phyloP scores from a whole-genome alignment of 2,329 filamentous ascomycete species.

The Colletotrichum aenigma region DNA sequence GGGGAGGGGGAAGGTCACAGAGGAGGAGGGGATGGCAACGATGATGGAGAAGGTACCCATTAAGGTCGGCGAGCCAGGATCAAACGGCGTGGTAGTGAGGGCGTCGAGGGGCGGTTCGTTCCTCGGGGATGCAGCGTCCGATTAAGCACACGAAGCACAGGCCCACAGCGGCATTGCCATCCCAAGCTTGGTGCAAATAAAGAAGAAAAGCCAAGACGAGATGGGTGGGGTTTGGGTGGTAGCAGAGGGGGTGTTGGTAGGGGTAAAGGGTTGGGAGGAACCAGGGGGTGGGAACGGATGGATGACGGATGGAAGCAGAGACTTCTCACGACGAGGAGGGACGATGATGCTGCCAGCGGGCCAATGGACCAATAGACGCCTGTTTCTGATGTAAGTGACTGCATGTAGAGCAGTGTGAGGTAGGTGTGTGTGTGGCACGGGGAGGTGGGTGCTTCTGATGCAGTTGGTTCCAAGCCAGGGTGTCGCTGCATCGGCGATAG shows the following conservation, averaged over 20 bases:
- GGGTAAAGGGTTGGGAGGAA: slow-evolving; percentile 3
- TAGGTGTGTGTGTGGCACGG: background rate
- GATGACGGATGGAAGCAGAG: background rate
- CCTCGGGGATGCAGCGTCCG: slow-evolving; percentile 18
- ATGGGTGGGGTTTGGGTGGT: slow-evolving; percentile 1
- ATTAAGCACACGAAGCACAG: slow-evolving; percentile 24
- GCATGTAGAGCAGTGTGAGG: background rate
- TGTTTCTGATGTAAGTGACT: background rate
- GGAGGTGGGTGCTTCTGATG: background rate
- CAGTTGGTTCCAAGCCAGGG: background rate
- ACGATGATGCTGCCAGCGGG: slow-evolving; percentile 3
- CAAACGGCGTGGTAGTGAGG: background rate
- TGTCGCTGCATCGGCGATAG: background rate
- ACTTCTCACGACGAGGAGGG: background rate
- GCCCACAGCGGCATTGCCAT: slow-evolving; percentile 23
- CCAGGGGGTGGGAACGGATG: slow-evolving; percentile 8
- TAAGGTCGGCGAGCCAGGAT: background rate
- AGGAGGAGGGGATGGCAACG: background rate
- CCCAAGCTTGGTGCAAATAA: slow-evolving; percentile 23
- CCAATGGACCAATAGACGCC: slow-evolving; percentile 2
- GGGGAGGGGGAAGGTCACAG: background rate
- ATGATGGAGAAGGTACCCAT: background rate
- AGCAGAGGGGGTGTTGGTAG: background rate
- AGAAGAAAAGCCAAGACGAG: slow-evolving; percentile 21
- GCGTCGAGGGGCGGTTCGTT: slow-evolving; percentile 2